Conservation (phyloP, 2,329 filamentous ascomycete genomes). For the Teratosphaeria gauchensis region DNA sequence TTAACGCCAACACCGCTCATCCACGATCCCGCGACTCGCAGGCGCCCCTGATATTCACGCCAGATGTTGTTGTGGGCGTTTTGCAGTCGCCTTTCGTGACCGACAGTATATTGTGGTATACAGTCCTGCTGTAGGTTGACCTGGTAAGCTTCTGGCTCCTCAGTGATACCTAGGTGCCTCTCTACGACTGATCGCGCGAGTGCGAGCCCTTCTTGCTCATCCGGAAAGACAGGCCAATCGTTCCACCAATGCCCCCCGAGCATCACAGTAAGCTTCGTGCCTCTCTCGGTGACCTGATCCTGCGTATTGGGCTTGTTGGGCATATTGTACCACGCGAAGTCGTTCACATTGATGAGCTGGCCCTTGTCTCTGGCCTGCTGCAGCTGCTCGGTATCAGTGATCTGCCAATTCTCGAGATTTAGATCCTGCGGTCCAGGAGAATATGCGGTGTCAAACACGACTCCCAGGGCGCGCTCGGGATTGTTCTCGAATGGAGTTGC, state of each 20-base stretch:
- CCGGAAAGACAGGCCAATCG: constrained; percentile 51
- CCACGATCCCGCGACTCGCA: constrained; percentile 51
- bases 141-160: constrained; percentile 50
- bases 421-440: constrained; percentile 18
- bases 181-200: constrained; percentile 63
- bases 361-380: constrained; percentile 14
- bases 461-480: constrained; percentile 74
- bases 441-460: constrained; percentile 75
- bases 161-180: constrained; percentile 64
- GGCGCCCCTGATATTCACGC: constrained; percentile 48
- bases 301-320: constrained; percentile 21
- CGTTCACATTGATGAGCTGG: constrained; percentile 22
- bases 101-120: constrained; percentile 83
- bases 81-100: constrained; percentile 57
- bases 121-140: constrained; percentile 59
- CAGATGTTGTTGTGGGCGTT: constrained; percentile 47
- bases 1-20: constrained; percentile 41
- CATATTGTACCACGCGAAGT: constrained; percentile 26
- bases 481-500: constrained; percentile 62
- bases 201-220: constrained; percentile 53
- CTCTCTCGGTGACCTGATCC: constrained; percentile 37
- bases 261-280: constrained; percentile 87
- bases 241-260: constrained; percentile 91
- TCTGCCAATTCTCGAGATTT: constrained; percentile 15
- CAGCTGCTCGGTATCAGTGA: constrained; percentile 14